Evolutionary conservation across 257 asterid genomes (phyloP), one percentile per base, ranked within the genome.

Genomic region (Solanum chilense): DNA sequence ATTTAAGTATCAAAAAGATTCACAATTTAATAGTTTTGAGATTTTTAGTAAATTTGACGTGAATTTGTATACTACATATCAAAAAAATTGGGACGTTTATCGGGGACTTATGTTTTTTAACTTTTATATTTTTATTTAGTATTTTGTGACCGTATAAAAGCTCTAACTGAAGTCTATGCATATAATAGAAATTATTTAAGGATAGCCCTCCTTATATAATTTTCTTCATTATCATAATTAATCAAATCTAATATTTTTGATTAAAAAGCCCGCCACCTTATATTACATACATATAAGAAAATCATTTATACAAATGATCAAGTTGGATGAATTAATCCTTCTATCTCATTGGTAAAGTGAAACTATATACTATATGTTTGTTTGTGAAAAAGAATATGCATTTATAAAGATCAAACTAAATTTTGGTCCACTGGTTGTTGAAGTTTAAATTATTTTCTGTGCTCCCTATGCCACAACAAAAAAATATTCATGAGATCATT

Each of bases 371-470:
- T 13, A 69, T 69, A 11, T 39, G 56, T 39, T 11, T 74, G 11
- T 42, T 3, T 41, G 60, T 42, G 60, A 77, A 77, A 42, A 44
- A 42, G 37, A 77, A n/a, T 42, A 25, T 77, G 14, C 83, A 76
- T 77, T 42, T 42, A 77, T 45, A 78, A 27, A 7, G 84, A 78
- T 41, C 84, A 45, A 78, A 68, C 21, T 29, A 27, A 68, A 27
- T 78, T 21, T 2, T 78, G 84, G 64, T 78, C 84, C 84, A 78
- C 41, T 77, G 49, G 41, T 25, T 77, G 84, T 77, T 27, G 16
- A 25, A 25, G 62, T 44, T 37, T 15, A 42, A 14, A 77, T 77
- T 15, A 44, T 77, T 25, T 25, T 77, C 25, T 14, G 25, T 77
- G 21, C 60, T 76, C 58, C 33, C 7, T 12, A n/a, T 76, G 83